phyloP scores from a whole-genome alignment of 805 yeast genomes.

The Myxozyma neglecta region DNA sequence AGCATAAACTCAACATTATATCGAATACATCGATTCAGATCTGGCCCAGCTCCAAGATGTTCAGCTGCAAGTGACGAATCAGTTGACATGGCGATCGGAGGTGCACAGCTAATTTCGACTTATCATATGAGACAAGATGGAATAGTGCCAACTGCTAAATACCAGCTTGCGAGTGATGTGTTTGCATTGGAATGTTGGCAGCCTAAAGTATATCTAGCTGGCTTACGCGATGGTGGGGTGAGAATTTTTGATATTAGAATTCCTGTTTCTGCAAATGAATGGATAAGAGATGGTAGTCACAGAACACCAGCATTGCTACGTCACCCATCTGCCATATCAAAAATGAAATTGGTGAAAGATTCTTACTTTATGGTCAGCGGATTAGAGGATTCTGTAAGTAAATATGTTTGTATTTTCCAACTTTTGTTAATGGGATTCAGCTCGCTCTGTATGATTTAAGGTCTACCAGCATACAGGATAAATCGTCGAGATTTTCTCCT shows the following conservation, averaged over 20 bases:
- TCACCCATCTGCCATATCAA: slow-evolving; percentile 33
- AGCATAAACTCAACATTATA: slow-evolving; percentile 16
- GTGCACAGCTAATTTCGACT: slow-evolving; percentile 8
- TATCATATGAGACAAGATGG: slow-evolving; percentile 7
- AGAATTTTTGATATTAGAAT: slow-evolving; percentile 22
- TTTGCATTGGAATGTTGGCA: slow-evolving; percentile 18
- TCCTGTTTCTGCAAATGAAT: not conserved
- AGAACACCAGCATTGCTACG: slow-evolving; percentile 11
- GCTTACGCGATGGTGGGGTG: slow-evolving; percentile 27
- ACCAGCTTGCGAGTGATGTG: slow-evolving; percentile 25
- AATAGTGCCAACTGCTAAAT: not conserved
- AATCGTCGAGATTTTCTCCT: not conserved
- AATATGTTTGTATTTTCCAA: not conserved
- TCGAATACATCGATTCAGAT: slow-evolving; percentile 20
- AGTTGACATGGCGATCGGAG: slow-evolving; percentile 22
- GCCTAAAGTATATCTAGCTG: slow-evolving; percentile 23
- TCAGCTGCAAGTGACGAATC: slow-evolving; percentile 17
- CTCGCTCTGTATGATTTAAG: slow-evolving; percentile 27
- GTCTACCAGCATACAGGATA: slow-evolving; percentile 7
- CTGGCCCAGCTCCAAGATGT: slow-evolving; percentile 25
- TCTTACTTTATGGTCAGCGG: slow-evolving; percentile 32
- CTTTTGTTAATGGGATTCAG: not conserved
- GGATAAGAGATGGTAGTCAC: not conserved
- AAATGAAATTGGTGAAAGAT: slow-evolving; percentile 24
- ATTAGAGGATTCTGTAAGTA: slow-evolving; percentile 29